These are phyloP conservation scores for Ensete glaucum DNA, from an alignment of 176 grass and related monocot species.

Conservation along the genomic window DNA sequence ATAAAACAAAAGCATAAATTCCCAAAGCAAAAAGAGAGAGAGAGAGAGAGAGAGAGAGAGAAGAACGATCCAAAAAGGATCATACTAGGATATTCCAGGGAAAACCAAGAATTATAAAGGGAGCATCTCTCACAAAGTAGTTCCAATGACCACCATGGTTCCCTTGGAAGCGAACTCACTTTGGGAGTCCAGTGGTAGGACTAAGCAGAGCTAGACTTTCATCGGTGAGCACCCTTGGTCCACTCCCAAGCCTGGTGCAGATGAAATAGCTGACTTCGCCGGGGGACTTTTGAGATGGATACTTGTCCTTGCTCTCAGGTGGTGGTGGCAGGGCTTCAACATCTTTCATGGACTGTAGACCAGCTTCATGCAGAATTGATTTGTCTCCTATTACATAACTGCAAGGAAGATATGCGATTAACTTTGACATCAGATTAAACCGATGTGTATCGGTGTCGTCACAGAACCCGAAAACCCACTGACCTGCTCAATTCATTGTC, in stretches of 20 bases:
- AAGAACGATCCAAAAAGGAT: neutral
- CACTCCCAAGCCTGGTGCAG: constrained; percentile 40
- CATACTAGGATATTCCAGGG: neutral
- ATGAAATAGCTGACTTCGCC: constrained; percentile 53
- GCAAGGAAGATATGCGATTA: neutral
- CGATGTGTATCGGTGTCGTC: neutral
- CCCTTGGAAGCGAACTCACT: neutral
- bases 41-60: too few species aligned
- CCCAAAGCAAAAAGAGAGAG: too few species aligned
- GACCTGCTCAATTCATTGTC: constrained; percentile 63
- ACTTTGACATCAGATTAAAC: neutral
- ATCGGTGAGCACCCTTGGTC: constrained; percentile 34
- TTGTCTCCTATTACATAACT: constrained; percentile 91
- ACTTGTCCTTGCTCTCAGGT: constrained; percentile 45
- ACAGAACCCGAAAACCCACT: neutral
- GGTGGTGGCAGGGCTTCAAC: constrained; percentile 51
- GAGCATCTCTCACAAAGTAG: neutral
- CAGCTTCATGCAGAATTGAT: constrained; percentile 57
- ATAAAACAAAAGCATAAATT: too few species aligned
- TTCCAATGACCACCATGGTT: neutral
- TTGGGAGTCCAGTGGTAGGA: constrained; percentile 31
- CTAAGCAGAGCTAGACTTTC: constrained; percentile 28
- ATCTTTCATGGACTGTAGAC: constrained; percentile 55
- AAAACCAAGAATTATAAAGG: neutral
- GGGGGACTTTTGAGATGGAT: constrained; percentile 24